phyloP scores from a whole-genome alignment of 352 stramenopile genomes.

The Phytophthora pluvialis region DNA sequence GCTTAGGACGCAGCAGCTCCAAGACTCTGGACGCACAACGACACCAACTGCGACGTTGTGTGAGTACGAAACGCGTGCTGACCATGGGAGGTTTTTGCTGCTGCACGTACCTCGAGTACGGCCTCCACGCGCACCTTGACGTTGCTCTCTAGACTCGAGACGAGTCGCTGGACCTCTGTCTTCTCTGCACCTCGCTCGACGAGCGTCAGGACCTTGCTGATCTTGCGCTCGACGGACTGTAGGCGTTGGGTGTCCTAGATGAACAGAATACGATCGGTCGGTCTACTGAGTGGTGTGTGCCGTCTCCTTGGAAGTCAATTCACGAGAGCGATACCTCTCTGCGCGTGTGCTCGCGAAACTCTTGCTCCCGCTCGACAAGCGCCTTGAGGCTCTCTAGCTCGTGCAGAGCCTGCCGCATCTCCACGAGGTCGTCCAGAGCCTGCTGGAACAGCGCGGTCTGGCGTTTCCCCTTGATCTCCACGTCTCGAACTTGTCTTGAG shows the following conservation, averaged over 20 bases:
- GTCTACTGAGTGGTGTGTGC: too few relatives aligned
- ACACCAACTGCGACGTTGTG: conserved; percentile 36
- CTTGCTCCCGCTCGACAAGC: conserved; percentile 39
- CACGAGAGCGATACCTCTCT: conserved; percentile 36
- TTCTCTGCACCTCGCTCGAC: conserved; percentile 44
- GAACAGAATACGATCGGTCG: background rate
- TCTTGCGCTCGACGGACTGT: conserved; percentile 42
- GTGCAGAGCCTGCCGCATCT: conserved; percentile 35
- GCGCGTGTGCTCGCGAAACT: conserved; percentile 29
- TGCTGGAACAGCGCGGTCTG: conserved; percentile 53
- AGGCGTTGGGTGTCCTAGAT: conserved; percentile 38
- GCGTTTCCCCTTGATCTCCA: conserved; percentile 53
- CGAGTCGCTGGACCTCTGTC: conserved; percentile 42
- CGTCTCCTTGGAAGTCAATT: too few relatives aligned
- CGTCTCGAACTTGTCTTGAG: conserved; percentile 38
- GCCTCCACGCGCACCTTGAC: conserved; percentile 59
- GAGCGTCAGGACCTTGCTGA: conserved; percentile 45
- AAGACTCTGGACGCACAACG: conserved; percentile 43
- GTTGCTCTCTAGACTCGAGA: conserved; percentile 50
- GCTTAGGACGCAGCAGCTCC: conserved; percentile 3
- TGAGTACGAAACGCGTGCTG: background rate
- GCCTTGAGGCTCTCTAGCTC: conserved; percentile 43
- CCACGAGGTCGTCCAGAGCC: conserved; percentile 36
- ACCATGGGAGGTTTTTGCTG: background rate
- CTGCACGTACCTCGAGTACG: conserved; percentile 53